Conservation (phyloP, 2,329 filamentous ascomycete genomes). For the Pseudomassariella vexata region DNA sequence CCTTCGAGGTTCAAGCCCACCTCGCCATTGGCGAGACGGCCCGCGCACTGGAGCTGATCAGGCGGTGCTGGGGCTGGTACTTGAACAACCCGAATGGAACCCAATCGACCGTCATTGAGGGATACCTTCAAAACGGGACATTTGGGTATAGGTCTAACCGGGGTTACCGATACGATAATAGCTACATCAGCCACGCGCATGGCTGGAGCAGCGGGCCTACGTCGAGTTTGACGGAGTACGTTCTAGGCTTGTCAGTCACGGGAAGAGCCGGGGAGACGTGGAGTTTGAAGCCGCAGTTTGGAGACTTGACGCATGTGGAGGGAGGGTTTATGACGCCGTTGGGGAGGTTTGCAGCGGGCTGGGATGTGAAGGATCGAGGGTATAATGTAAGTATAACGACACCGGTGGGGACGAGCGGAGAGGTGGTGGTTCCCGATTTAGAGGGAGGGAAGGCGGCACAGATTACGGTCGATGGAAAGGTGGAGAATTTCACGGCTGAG, state of each 20-base stretch:
- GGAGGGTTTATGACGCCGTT: conserved; percentile 33
- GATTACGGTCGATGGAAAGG: conserved; percentile 2
- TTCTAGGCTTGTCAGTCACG: conserved; percentile 35
- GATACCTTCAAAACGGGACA: conserved; percentile 47
- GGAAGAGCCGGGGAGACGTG: conserved; percentile 28
- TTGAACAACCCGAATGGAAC: conserved; percentile 52
- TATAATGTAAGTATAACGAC: conserved; percentile 5
- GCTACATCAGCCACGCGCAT: conserved; percentile 42
- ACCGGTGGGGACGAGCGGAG: background rate
- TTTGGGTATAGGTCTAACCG: conserved; percentile 50
- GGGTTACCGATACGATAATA: conserved; percentile 42
- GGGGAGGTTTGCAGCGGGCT: conserved; percentile 30
- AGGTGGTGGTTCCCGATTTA: conserved; percentile 2
- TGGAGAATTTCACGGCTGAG: no score
- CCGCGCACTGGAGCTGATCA: conserved; percentile 50
- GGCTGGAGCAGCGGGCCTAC: conserved; percentile 44
- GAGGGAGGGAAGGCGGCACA: background rate
- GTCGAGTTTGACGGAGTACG: conserved; percentile 34
- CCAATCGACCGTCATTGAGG: conserved; percentile 52
- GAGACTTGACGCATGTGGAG: conserved; percentile 29
- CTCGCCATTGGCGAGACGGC: conserved; percentile 38
- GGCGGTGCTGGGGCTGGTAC: conserved; percentile 56
- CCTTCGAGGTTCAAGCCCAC: conserved; percentile 54
- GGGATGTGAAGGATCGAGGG: conserved; percentile 8
- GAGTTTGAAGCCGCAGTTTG: conserved; percentile 33